Evolutionary conservation across 169 alveolate species (phyloP).

Genomic region (Plasmodium malariae): DNA sequence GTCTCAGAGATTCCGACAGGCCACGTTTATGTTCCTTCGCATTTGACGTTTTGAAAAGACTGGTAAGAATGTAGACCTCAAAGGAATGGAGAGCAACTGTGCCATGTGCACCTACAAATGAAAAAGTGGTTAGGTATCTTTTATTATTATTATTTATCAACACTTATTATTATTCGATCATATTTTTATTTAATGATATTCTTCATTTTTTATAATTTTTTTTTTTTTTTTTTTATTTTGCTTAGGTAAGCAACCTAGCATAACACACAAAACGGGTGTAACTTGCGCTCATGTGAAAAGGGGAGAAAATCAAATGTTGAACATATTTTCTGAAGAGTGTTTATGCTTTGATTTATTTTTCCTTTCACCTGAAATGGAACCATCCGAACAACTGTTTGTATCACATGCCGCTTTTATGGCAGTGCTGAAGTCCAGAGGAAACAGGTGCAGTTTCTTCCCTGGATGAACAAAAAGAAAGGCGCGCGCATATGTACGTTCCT

Average conservation of each 20-base stretch:
- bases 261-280: no score
- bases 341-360: no score
- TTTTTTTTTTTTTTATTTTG: not conserved
- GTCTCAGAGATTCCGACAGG: not conserved
- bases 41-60: not conserved
- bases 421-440: constrained; percentile 1
- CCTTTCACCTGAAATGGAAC: not conserved
- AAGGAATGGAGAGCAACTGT: no score
- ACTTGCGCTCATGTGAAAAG: no score
- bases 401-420: not conserved
- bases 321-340: no score
- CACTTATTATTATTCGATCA: not conserved
- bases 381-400: not conserved
- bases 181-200: not conserved
- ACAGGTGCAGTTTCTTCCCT: constrained; percentile 4
- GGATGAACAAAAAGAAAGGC: not conserved
- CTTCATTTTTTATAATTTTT: not conserved
- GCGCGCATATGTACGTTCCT: not conserved
- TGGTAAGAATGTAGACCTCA: not conserved
- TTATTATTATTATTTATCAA: not conserved
- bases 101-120: not conserved
- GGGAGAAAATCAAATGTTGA: no score
- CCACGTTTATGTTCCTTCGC: constrained; percentile 10
- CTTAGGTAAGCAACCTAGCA: not conserved
- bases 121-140: not conserved